Percentiles rank a stretch among this genome's conserved stretches.
Conservation (phyloP, 2,329 filamentous ascomycete genomes). For the Ophiostoma himal-ulmi region DNA sequence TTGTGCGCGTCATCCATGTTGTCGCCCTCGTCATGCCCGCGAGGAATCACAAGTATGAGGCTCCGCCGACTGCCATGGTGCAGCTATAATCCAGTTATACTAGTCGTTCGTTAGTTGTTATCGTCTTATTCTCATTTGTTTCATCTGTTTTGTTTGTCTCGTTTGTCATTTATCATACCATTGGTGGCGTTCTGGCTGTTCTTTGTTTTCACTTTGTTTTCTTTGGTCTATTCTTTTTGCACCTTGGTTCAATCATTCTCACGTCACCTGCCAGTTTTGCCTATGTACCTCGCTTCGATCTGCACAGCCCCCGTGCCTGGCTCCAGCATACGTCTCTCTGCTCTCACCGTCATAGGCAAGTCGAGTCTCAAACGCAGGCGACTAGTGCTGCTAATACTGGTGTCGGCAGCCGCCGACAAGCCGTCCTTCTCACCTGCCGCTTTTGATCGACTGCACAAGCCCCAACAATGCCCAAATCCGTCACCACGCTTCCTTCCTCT, state of each 20-base stretch:
- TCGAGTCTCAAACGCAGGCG: neutral
- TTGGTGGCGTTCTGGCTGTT: neutral
- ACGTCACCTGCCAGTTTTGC: neutral
- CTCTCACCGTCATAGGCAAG: neutral
- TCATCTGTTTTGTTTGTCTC: neutral
- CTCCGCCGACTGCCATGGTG: conserved; percentile 15
- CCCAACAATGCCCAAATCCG: neutral
- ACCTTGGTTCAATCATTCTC: neutral
- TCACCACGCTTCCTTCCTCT: neutral
- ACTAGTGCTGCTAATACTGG: neutral
- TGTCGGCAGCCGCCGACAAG: conserved; percentile 2
- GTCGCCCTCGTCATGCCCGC: neutral
- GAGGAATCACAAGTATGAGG: conserved; percentile 13
- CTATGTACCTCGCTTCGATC: neutral
- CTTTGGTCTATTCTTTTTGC: neutral
- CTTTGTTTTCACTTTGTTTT: neutral
- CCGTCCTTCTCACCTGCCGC: neutral
- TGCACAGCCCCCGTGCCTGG: neutral
- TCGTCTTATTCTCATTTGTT: neutral
- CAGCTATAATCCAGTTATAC: neutral
- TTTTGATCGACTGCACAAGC: neutral
- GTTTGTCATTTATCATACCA: neutral
- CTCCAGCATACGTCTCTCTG: neutral
- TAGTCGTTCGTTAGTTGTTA: neutral
- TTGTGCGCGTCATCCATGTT: neutral